These are phyloP conservation scores for Podochytrium sp. DNA, from an alignment of 192 early-diverging fungal species.

Conservation along the genomic window DNA sequence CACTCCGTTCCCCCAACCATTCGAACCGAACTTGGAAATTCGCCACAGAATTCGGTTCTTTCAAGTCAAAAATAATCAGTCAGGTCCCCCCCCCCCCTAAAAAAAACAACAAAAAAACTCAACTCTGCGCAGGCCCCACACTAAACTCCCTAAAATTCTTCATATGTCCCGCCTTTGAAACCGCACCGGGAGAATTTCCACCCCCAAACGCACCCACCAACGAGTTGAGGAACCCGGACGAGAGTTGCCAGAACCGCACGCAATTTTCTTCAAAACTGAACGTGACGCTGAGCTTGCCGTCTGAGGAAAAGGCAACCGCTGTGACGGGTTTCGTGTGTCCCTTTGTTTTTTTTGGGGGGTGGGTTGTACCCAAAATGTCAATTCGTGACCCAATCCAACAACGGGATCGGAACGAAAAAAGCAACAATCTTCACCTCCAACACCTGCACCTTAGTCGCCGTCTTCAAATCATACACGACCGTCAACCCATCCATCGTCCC, in stretches of 20 bases:
- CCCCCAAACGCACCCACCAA: conserved; percentile 54
- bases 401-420: no score
- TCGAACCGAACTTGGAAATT: conserved; percentile 42
- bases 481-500: conserved; percentile 76
- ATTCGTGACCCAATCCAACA: background rate
- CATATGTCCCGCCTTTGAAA: conserved; percentile 43
- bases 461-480: conserved; percentile 81
- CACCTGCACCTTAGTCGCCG: conserved; percentile 75
- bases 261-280: conserved; percentile 68
- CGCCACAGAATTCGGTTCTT: conserved; percentile 13
- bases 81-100: background rate
- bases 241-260: conserved; percentile 77
- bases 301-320: conserved; percentile 76
- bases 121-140: conserved; percentile 46
- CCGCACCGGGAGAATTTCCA: conserved; percentile 26
- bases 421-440: conserved; percentile 61
- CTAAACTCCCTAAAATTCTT: conserved; percentile 53
- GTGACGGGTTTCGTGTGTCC: conserved; percentile 71
- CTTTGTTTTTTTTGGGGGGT: conserved; percentile 31
- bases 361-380: background rate
- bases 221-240: conserved; percentile 73
- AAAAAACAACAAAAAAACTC: background rate
- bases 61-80: background rate
- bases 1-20: conserved; percentile 50
- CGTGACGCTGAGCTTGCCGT: conserved; percentile 76